Conservation (phyloP, 2,329 filamentous ascomycete species). For the Pochonia chlamydosporia region DNA sequence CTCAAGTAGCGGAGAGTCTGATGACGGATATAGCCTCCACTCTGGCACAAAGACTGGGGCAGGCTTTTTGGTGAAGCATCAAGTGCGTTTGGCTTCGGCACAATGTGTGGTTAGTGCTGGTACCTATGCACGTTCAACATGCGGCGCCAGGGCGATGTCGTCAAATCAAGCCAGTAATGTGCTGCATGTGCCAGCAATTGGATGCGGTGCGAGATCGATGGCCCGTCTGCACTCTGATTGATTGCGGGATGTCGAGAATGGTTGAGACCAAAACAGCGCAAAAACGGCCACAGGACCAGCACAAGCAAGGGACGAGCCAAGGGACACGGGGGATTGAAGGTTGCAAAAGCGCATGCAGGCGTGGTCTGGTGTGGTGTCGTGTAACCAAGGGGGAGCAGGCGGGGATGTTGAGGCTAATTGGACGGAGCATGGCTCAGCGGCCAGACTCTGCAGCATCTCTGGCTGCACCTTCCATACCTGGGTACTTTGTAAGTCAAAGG, state of each 20-base stretch:
- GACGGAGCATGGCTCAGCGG: no score
- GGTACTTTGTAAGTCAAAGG: no score
- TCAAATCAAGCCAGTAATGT: background rate
- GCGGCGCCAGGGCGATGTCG: background rate
- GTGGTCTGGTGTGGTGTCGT: no score
- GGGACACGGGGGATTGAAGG: background rate
- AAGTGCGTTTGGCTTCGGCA: background rate
- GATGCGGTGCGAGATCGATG: background rate
- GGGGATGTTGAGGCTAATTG: background rate
- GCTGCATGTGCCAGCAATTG: background rate
- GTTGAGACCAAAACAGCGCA: no score
- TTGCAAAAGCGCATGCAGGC: background rate
- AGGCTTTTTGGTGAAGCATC: background rate
- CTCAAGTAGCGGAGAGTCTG: background rate
- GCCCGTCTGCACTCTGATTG: background rate
- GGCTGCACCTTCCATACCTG: no score
- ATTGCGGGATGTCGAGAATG: background rate
- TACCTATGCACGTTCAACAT: background rate
- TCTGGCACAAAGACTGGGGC: background rate
- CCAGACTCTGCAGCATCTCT: no score
- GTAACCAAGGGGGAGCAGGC: background rate
- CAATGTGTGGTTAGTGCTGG: background rate
- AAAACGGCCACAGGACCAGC: background rate
- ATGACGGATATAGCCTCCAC: background rate
- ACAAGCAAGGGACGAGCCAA: background rate